phyloP scores from a whole-genome alignment of 1,284 basidiomycete genomes.

The Ustilago bromivora region DNA sequence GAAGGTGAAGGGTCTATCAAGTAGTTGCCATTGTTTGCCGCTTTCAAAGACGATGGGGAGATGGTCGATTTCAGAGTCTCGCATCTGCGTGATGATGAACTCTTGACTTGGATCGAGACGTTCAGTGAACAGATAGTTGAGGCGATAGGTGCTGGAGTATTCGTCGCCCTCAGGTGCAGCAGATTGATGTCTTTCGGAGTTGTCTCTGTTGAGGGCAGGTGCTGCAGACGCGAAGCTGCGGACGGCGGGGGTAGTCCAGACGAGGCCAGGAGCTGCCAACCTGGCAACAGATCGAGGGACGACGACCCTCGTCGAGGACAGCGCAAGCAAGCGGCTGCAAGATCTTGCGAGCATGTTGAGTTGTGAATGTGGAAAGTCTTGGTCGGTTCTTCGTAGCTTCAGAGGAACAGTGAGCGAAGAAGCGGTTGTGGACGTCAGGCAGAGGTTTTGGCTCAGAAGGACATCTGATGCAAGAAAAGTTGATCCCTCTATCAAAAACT shows the following conservation, averaged over 20 bases:
- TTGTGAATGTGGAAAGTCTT: not conserved
- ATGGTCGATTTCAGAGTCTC: not conserved
- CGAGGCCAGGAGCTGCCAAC: not conserved
- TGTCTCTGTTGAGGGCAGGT: not conserved
- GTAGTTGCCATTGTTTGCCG: conserved; percentile 7
- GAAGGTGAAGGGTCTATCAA: not conserved
- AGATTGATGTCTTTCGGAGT: not conserved
- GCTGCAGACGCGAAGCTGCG: not conserved
- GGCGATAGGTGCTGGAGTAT: not conserved
- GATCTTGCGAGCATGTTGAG: conserved; percentile 22
- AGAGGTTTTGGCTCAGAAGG: not conserved
- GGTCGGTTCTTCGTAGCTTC: not conserved
- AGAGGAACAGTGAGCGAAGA: not conserved
- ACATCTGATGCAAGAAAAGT: conserved; percentile 2
- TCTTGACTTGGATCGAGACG: conserved; percentile 1
- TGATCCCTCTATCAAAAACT: not conserved
- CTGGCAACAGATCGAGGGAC: not conserved
- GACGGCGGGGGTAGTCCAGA: not conserved
- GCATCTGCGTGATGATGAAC: conserved; percentile 6
- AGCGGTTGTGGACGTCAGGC: not conserved
- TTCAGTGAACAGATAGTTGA: conserved; percentile 15
- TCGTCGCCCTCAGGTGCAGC: not conserved
- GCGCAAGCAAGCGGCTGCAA: conserved; percentile 7
- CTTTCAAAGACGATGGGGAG: conserved; percentile 20
- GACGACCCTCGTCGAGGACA: not conserved